Base-by-base conservation (phyloP, 176 grass and related monocot species). In the Poa pratensis region DNA sequence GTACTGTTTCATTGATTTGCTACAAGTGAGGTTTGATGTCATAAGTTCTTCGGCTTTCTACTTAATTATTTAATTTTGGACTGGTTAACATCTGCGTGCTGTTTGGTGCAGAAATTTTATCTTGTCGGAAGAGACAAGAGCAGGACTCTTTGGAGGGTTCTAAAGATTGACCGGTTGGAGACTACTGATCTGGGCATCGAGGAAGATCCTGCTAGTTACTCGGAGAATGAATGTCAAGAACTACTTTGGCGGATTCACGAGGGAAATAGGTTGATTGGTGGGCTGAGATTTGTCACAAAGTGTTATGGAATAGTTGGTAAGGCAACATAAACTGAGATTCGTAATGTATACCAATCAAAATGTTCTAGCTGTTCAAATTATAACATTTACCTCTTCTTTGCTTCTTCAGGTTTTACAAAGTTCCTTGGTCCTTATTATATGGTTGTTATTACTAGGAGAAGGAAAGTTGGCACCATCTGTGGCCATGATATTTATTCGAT, bases 351-450 rank as follows among this genome's bases (percentile, higher is more conserved):
- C 42, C 19, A 85, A 52, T 84, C 3, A 71, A 39, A 84, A 43
- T 26, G 16, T 86, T 78, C 14, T 53, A 46, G 42, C 22, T 17
- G 30, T 60, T 70, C n/a, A 76, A 84, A 79, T 10, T 77, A 77
- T 87, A 83, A 83, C 61, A 58, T 79, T 51, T 82, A 67, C 50
- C 68, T 69, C 45, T 49, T 79, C 20, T 69, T 79, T 92, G 69
- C 24, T 83, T 88, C 82, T 86, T 54, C 83, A 99, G 97, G 97
- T 77, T 96, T 99, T 80, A 83, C 91, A 67, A 99, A 91, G 74
- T 99, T 99, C 76, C 87, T 99, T 84, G 97, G 97, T 32, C 97
- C 97, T 66, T 96, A 94, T 67, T 96, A 99, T 87, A 92, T 99
- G 97, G 75, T 99, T 63, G 42, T 99, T 70, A 99, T 99, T 90